Evolutionary conservation across 2,329 filamentous ascomycete genomes (phyloP).

Genomic region (Pleomassaria siparia): DNA sequence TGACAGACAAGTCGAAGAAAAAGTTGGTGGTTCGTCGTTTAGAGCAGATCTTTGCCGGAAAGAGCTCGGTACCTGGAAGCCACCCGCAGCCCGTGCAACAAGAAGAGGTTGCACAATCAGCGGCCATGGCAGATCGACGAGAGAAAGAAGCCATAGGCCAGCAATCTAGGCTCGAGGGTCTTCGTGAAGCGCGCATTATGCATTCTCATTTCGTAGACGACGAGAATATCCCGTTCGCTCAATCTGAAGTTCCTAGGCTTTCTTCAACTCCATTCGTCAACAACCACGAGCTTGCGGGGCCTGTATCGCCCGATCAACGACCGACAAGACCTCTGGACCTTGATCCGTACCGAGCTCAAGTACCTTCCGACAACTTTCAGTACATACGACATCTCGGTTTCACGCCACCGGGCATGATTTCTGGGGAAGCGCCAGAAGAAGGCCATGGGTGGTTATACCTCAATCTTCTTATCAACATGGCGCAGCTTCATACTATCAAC

Average conservation of each 20-base stretch:
- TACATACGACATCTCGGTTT: conserved; percentile 77
- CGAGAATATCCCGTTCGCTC: conserved; percentile 10
- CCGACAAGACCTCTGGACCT: conserved; percentile 76
- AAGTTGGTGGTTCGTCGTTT: conserved; percentile 74
- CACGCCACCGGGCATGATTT: conserved; percentile 58
- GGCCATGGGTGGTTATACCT: conserved; percentile 82
- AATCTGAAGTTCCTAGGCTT: conserved; percentile 20
- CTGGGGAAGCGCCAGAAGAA: conserved; percentile 56
- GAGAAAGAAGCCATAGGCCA: conserved; percentile 45
- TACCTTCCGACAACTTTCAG: conserved; percentile 75
- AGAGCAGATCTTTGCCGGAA: conserved; percentile 81
- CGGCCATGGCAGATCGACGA: conserved; percentile 49
- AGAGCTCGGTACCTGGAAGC: conserved; percentile 48
- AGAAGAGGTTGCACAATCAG: conserved; percentile 60
- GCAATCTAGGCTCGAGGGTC: conserved; percentile 41
- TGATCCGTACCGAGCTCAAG: conserved; percentile 74
- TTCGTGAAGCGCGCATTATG: conserved; percentile 52
- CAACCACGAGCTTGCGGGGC: conserved; percentile 31
- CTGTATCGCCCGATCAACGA: conserved; percentile 64
- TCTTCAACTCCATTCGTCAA: conserved; percentile 17
- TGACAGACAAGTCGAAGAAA: conserved; percentile 75
- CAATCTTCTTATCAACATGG: conserved; percentile 77
- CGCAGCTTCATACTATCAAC: conserved; percentile 82
- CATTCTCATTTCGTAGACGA: conserved; percentile 16
- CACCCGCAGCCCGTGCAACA: conserved; percentile 57